Evolutionary conservation across 768 basidiomycete genomes (phyloP).

Genomic region (Hypsizygus marmoreus): DNA sequence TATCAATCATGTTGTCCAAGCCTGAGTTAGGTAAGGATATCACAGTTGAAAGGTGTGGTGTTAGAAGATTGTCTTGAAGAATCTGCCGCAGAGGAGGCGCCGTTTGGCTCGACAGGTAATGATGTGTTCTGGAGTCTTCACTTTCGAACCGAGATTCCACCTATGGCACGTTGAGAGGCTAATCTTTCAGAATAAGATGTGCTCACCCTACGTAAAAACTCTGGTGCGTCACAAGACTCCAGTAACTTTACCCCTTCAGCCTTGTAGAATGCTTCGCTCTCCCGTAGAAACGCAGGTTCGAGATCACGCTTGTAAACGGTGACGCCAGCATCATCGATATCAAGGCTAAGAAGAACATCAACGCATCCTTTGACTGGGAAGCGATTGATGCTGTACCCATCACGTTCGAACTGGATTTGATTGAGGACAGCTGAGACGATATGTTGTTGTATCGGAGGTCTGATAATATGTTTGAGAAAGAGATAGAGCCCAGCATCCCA

Average conservation of each 20-base stretch:
- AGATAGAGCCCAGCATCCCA: conserved; percentile 81
- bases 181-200: neutral
- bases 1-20: conserved; percentile 83
- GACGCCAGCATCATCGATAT: conserved; percentile 45
- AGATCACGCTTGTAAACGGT: conserved; percentile 83
- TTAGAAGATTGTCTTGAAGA: conserved; percentile 75
- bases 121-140: conserved; percentile 81
- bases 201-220: conserved; percentile 79
- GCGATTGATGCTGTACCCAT: conserved; percentile 89
- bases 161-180: conserved; percentile 41
- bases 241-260: conserved; percentile 72
- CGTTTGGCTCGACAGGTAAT: conserved; percentile 83
- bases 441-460: conserved; percentile 80
- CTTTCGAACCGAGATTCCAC: conserved; percentile 79
- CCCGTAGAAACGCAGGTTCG: conserved; percentile 77
- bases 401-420: conserved; percentile 89
- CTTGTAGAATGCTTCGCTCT: conserved; percentile 80
- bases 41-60: conserved; percentile 72
- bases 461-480: conserved; percentile 82
- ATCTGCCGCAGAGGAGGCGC: conserved; percentile 68
- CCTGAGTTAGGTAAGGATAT: conserved; percentile 84
- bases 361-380: conserved; percentile 88
- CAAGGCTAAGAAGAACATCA: conserved; percentile 77
- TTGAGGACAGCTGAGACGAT: conserved; percentile 79
- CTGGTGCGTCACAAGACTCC: conserved; percentile 74